Evolutionary conservation across 2,329 filamentous ascomycete genomes (phyloP), one percentile per base, ranked within the genome.

Genomic region (Fusarium heterosporum): DNA sequence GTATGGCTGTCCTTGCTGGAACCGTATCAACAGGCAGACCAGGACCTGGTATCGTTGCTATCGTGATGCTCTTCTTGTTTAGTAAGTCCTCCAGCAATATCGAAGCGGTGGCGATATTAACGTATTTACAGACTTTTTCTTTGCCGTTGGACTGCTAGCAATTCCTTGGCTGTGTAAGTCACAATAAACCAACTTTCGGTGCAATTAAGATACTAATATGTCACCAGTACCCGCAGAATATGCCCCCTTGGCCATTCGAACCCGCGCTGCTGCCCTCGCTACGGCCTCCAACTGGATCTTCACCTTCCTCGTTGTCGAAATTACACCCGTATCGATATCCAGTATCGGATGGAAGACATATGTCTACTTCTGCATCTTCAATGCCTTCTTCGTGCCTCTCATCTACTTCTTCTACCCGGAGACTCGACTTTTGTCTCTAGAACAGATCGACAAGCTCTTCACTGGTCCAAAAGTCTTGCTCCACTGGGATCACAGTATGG

Each of bases 361-460:
- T 58, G 63, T 79, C 47, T 76, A 79, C 48, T 80, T 79, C 55
- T 72, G 73, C 40, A 69, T 78, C 58, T 77, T 79, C 67, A 79
- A 81, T 64, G 71, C 75, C 34, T 54, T 61, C 39, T 78, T 78
- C 55, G 76, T 83, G 16, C 80, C 80, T 1, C 75, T 81, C 57
- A 79, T 84, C 12, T 84, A 79, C 68, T 81, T 82, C 66, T 80
- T 82, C 70, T 84, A 82, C 63, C 82, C 81, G 1, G 82, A 85
- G 65, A 85, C 83, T 0, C 80, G 80, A 29, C 77, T 79, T 0
- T 73, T 84, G 9, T 79, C 79, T 22, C 77, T 86, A 1, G 84
- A 85, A 71, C 82, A 85, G 70, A 80, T 86, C 47, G 81, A 84
- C 45, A 73, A 71, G 48, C 67, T 79, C 3, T 79, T 79, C 52